Evolutionary conservation across 495 filamentous ascomycete species (phyloP).

Genomic region (Astrothelium subdiscretum): DNA sequence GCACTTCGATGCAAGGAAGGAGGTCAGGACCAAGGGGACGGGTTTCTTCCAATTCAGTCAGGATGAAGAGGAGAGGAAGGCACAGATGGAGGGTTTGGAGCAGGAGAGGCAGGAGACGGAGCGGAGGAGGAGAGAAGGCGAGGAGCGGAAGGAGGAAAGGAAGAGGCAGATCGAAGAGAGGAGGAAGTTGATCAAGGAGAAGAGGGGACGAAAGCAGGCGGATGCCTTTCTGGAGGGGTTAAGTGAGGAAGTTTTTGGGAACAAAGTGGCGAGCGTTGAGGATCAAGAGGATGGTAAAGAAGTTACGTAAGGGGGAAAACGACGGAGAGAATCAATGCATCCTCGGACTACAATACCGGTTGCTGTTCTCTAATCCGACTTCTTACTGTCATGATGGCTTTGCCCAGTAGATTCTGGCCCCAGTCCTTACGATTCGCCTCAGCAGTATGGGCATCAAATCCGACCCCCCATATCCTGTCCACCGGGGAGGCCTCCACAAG

Average conservation of each 20-base stretch:
- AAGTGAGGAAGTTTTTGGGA: conserved; percentile 9
- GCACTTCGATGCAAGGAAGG: conserved; percentile 75
- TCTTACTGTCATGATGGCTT: conserved; percentile 41
- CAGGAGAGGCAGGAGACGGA: conserved; percentile 58
- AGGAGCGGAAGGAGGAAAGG: conserved; percentile 30
- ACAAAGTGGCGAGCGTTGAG: not conserved
- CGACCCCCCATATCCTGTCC: conserved; percentile 59
- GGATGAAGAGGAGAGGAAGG: conserved; percentile 49
- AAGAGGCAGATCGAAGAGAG: conserved; percentile 42
- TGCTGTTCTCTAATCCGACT: conserved; percentile 28
- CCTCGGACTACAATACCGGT: not conserved
- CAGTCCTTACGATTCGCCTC: conserved; percentile 37
- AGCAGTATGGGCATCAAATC: conserved; percentile 42
- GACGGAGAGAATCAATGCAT: not conserved
- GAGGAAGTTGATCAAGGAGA: conserved; percentile 46
- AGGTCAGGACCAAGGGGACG: conserved; percentile 76
- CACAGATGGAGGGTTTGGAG: conserved; percentile 67
- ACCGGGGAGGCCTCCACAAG: conserved; percentile 47
- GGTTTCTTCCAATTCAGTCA: conserved; percentile 80
- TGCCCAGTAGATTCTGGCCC: conserved; percentile 59
- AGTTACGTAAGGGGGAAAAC: not conserved
- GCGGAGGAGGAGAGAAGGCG: conserved; percentile 42
- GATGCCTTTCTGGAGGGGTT: conserved; percentile 51
- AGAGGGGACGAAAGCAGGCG: conserved; percentile 47
- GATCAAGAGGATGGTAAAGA: not conserved